Evolutionary conservation across 1,139 yeast species (phyloP).

Genomic region (Hanseniaspora uvarum): DNA sequence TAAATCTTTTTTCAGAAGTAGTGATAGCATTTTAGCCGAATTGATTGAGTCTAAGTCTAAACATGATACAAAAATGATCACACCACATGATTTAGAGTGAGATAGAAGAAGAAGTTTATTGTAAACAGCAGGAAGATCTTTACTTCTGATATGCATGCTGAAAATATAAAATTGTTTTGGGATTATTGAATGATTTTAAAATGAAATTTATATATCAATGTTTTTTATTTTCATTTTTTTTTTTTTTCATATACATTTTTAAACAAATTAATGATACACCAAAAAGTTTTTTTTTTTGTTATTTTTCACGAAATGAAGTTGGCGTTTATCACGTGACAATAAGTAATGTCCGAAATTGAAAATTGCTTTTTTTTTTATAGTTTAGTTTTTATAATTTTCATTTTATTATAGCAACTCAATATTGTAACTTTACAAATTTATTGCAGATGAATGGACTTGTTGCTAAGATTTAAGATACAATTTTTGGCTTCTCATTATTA

Average conservation of each 20-base stretch:
- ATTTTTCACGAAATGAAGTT: not conserved
- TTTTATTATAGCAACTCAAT: no score
- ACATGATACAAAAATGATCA: constrained; percentile 83
- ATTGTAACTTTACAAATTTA: no score
- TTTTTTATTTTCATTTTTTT: no score
- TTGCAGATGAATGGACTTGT: no score
- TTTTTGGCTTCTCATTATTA: no score
- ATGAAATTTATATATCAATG: no score
- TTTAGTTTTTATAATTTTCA: not conserved
- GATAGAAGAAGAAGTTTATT: constrained; percentile 36
- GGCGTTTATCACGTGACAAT: not conserved
- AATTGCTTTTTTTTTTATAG: not conserved
- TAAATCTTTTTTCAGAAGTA: constrained; percentile 64
- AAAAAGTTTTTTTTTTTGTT: not conserved
- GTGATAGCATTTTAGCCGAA: constrained; percentile 67
- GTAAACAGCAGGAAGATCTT: constrained; percentile 50
- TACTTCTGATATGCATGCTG: constrained; percentile 54
- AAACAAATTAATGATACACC: no score
- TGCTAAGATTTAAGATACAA: no score
- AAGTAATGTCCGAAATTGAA: not conserved
- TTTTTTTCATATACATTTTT: not conserved
- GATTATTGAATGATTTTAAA: not conserved
- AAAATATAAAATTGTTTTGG: not conserved
- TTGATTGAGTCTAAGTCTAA: constrained; percentile 86
- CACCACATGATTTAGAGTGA: constrained; percentile 49